A percentile compares a stretch with the other conserved stretches of the same genome.
phyloP scores from a whole-genome alignment of 345 rosid species.

The Salix koriyanagi region DNA sequence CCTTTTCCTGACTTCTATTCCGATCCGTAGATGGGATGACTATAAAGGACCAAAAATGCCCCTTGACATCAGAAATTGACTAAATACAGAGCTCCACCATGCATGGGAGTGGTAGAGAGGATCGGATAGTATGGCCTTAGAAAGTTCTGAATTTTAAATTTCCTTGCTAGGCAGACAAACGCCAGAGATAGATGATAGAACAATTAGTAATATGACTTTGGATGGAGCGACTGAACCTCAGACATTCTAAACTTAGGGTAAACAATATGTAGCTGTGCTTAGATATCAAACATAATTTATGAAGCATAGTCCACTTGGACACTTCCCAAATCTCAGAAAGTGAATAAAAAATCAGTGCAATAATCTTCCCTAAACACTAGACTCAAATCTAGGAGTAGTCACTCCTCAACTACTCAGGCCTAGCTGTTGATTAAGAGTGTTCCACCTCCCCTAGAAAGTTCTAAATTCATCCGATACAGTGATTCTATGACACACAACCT shows the following conservation, averaged over 20 bases:
- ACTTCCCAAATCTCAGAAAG: background rate
- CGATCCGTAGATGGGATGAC: background rate
- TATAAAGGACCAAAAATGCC: background rate
- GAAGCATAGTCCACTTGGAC: background rate
- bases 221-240: background rate
- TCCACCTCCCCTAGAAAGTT: background rate
- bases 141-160: too few species aligned
- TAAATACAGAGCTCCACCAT: background rate
- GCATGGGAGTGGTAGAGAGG: background rate
- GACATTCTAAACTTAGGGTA: background rate
- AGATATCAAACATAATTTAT: background rate
- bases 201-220: background rate
- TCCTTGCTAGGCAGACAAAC: too few species aligned
- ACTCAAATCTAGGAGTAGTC: background rate
- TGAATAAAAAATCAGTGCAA: background rate
- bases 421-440: background rate
- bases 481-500: background rate
- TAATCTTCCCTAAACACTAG: background rate
- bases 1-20: background rate
- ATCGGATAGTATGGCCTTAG: background rate
- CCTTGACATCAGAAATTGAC: background rate
- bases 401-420: background rate
- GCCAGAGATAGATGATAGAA: background rate
- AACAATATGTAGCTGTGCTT: background rate
- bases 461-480: background rate